These are phyloP conservation scores for Russula earlei DNA, from an alignment of 768 basidiomycete genomes.

Conservation along the genomic window DNA sequence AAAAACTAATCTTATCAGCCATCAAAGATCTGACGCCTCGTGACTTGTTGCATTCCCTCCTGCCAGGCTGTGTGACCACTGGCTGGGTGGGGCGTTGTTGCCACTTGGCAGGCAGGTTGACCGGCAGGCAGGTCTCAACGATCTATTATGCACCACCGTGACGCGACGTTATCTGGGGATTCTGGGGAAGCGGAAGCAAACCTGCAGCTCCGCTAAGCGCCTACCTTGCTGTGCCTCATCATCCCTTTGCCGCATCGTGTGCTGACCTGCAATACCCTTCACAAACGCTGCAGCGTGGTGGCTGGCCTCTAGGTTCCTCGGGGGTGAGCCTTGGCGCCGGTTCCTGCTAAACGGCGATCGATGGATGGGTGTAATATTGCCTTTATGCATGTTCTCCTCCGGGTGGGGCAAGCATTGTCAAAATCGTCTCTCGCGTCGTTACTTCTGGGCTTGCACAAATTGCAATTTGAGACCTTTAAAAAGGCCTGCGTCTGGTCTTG, in stretches of 20 bases:
- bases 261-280: constrained; percentile 16
- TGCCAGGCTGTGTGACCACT: background rate
- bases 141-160: background rate
- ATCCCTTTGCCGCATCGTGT: constrained; percentile 5
- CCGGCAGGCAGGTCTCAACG: background rate
- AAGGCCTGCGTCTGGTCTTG: background rate
- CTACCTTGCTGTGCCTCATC: background rate
- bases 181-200: constrained; percentile 5
- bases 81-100: background rate
- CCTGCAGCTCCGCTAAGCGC: constrained; percentile 10
- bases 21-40: constrained; percentile 16
- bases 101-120: no score
- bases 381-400: constrained; percentile 6
- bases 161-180: constrained; percentile 6
- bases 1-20: constrained; percentile 19
- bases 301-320: constrained; percentile 2
- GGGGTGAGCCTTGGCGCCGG: constrained; percentile 6
- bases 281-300: constrained; percentile 12
- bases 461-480: constrained; percentile 13
- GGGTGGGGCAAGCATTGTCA: constrained; percentile 2
- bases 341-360: constrained; percentile 11
- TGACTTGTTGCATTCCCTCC: background rate
- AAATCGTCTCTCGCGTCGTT: background rate
- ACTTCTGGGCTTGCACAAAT: constrained; percentile 10
- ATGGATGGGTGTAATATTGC: constrained; percentile 2